phyloP scores from a whole-genome alignment of 176 grass and related monocot genomes.

The Cenchrus purpureus region DNA sequence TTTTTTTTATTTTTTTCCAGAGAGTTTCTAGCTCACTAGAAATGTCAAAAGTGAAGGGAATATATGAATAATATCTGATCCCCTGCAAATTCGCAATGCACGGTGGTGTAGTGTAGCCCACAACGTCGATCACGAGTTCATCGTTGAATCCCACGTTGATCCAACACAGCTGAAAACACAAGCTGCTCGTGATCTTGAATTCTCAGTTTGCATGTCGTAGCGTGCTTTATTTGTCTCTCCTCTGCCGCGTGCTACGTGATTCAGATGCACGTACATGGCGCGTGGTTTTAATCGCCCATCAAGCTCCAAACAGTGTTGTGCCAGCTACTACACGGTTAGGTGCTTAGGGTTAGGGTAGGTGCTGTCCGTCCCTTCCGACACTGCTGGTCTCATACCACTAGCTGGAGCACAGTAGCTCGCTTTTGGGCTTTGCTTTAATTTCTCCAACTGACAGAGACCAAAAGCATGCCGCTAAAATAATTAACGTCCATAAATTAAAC shows the following conservation, averaged over 20 bases:
- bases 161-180: background rate
- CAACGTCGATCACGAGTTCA: background rate
- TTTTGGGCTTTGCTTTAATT: background rate
- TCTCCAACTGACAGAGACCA: conserved; percentile 29
- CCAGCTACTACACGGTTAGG: background rate
- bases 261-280: background rate
- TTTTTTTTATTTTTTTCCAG: background rate
- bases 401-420: background rate
- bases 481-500: background rate
- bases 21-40: background rate
- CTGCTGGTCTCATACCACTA: background rate
- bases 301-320: too few relatives aligned
- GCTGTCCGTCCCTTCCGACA: background rate
- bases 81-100: background rate
- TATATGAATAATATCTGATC: background rate
- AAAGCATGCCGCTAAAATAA: background rate
- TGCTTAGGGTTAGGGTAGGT: background rate
- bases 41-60: background rate
- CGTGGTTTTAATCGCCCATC: background rate
- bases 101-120: background rate
- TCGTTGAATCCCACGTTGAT: background rate
- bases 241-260: background rate
- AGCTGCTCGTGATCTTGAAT: background rate
- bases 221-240: background rate
- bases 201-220: background rate